These are phyloP conservation scores for Podaxis pistillaris DNA, from an alignment of 768 basidiomycete genomes.

Conservation along the genomic window DNA sequence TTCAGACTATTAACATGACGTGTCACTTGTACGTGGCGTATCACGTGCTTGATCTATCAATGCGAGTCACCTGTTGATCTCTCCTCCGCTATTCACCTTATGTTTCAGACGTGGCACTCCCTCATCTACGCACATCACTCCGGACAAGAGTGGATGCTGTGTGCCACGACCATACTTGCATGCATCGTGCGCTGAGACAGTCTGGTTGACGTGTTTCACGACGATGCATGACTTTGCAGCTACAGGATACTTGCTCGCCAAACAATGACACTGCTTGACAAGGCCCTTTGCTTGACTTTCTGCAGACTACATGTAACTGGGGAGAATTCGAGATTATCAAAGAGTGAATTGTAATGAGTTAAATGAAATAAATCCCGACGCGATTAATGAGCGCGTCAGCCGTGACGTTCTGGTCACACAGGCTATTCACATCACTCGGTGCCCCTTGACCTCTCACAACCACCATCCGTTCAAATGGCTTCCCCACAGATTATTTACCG, in stretches of 20 bases:
- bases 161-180: background rate
- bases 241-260: too few species aligned
- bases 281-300: too few species aligned
- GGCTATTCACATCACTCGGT: constrained; percentile 4
- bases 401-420: background rate
- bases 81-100: background rate
- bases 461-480: constrained; percentile 20
- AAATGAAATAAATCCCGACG: background rate
- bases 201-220: background rate
- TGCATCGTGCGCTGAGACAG: background rate
- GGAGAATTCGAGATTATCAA: background rate
- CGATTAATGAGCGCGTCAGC: constrained; percentile 7
- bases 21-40: constrained; percentile 41
- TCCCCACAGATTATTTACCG: constrained; percentile 54
- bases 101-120: constrained; percentile 13
- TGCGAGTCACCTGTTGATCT: background rate
- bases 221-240: background rate
- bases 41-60: constrained; percentile 25
- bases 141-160: background rate
- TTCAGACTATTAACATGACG: constrained; percentile 31
- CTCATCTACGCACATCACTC: constrained; percentile 4
- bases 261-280: too few species aligned
- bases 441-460: constrained; percentile 18
- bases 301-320: too few species aligned
- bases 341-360: background rate